These are phyloP conservation scores for Pythium periplocum DNA, from an alignment of 352 stramenopile species.

Conservation along the genomic window DNA sequence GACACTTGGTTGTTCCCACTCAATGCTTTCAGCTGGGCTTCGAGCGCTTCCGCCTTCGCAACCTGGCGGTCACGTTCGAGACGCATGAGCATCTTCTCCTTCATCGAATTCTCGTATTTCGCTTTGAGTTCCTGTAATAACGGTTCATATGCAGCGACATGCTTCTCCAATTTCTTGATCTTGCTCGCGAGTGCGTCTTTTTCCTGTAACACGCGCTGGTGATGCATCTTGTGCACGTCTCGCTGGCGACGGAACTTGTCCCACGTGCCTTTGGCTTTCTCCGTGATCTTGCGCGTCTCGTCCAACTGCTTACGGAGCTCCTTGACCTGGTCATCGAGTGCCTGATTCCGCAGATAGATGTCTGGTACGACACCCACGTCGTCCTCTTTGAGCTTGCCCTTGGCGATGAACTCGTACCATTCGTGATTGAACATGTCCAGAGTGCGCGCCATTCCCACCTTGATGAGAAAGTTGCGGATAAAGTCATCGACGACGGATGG, in stretches of 20 bases:
- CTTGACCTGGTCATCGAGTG: slow-evolving; percentile 88
- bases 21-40: slow-evolving; percentile 73
- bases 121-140: slow-evolving; percentile 89
- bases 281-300: slow-evolving; percentile 85
- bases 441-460: slow-evolving; percentile 84
- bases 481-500: slow-evolving; percentile 93
- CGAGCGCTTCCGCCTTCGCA: slow-evolving; percentile 85
- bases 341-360: slow-evolving; percentile 93
- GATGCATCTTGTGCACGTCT: slow-evolving; percentile 95
- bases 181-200: slow-evolving; percentile 91
- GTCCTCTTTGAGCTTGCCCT: slow-evolving; percentile 89
- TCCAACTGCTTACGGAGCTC: slow-evolving; percentile 80
- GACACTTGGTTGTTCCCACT: slow-evolving; percentile 5
- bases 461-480: slow-evolving; percentile 95
- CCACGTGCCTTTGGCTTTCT: slow-evolving; percentile 90
- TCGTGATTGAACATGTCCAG: slow-evolving; percentile 95
- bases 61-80: slow-evolving; percentile 91
- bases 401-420: slow-evolving; percentile 93
- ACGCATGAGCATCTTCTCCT: slow-evolving; percentile 96
- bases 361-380: slow-evolving; percentile 89
- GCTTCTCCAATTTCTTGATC: slow-evolving; percentile 89
- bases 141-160: slow-evolving; percentile 90
- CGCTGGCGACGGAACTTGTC: slow-evolving; percentile 94
- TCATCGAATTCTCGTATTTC: slow-evolving; percentile 95
- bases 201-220: slow-evolving; percentile 93